Evolutionary conservation across 768 basidiomycete species (phyloP), one percentile per base, ranked within the genome.

Genomic region (Psilocybe cyanescens): DNA sequence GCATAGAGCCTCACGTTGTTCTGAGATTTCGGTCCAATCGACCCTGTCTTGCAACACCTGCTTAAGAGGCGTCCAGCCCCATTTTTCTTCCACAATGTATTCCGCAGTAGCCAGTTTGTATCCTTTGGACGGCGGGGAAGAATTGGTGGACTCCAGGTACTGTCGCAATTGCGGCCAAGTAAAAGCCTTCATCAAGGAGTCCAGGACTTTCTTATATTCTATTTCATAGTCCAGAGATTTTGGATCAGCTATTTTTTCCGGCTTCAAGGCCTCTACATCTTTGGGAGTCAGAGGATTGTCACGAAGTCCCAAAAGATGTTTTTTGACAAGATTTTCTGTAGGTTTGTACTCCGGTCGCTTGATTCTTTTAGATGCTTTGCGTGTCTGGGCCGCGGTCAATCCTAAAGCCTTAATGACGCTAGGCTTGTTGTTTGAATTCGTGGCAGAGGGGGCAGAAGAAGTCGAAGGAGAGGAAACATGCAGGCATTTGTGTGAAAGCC

Each of bases 231-330:
- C 24, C 24, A 24, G 24, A 24, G 24, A 24, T 24, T 24, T 24
- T 24, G 24, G 24, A 24, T 24, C 24, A 24, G 24, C 24, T 24
- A 24, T 24, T 24, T 24, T 24, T 24, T 24, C 24, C 37, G 77
- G 78, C 55, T 79, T 83, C 62, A 78, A 82, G 12, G 78, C 80
- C 68, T 91, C 89, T 46, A 92, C 71, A 60, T 93, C 91, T 44
- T 75, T 78, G 29, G 91, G 73, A 2, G 83, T 51, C 3, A 51
- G 12, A 12, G 50, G 50, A 16, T 51, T 33, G 28, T 33, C 50
- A 29, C 30, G 28, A 14, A 51, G 12, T 51, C 30, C 16, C 28
- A 29, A 19, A 14, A 51, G 29, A n/a, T 51, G 50, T 8, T 29
- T 24, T 24, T 24, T 14, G n/a, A 51, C 50, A 9, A 30, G 50